Base-by-base conservation (phyloP, 805 yeast genomes). In the Wickerhamomyces bovis region DNA sequence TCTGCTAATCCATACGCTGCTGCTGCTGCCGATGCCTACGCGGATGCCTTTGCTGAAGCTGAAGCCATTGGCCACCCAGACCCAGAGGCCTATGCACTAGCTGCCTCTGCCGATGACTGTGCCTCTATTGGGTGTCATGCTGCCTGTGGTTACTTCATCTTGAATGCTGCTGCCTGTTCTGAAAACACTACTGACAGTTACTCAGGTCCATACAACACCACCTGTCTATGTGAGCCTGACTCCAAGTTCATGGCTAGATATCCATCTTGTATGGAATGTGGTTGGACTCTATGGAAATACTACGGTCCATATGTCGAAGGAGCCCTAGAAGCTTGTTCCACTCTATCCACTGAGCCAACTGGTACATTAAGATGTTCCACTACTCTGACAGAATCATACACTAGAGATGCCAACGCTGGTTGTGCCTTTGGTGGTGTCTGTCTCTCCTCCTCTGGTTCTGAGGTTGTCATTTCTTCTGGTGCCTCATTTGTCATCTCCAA, bases 261-360 rank as follows among this genome's bases (percentile, higher is more conserved):
- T 40, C 54, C 54, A 20, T 52, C 52, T 6, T 67, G 71, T 57
- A 56, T 66, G 47, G 66, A 59, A 28, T 67, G 71, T 57, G 71
- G 70, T 40, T 66, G 69, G 70, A 66, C 69, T 46, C 50, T 67
- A 44, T 67, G 66, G 66, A 49, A 56, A 28, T 62, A 65, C 53
- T 66, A 66, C 52, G 61, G 60, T 22, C 43, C 52, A 2, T 65
- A 52, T 54, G 57, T 67, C 40, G 44, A 57, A 6, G 50, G 56
- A 16, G 62, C 69, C 9, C 47, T 65, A 41, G 57, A 51, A 19
- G 60, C 50, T 23, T 66, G 69, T 54, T 43, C 50, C 22, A 48
- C 52, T n/a, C 25, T 53, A 18, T 52, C 62, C 16, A 55, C 64
- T 33, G 54, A 57, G 25, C 69, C 69, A 54, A 53, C 56, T 38